phyloP scores from a whole-genome alignment of 179 eudicot genomes.

The Corrigiola litoralis region DNA sequence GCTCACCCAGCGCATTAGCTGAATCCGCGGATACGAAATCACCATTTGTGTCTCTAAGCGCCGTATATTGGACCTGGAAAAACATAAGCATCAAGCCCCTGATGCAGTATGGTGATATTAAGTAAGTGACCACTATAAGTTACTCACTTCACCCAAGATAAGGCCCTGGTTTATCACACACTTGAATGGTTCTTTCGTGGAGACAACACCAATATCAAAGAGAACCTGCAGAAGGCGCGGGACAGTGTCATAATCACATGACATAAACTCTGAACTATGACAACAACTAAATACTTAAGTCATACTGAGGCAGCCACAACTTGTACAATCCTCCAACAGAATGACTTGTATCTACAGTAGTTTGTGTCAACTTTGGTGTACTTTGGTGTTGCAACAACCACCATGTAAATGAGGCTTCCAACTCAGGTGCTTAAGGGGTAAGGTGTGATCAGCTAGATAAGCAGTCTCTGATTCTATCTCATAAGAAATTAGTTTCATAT shows the following conservation, averaged over 20 bases:
- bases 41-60: slow-evolving; percentile 62
- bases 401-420: background rate
- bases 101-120: slow-evolving; percentile 8
- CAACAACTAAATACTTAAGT: too few relatives aligned
- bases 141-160: slow-evolving; percentile 91
- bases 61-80: slow-evolving; percentile 84
- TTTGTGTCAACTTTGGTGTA: background rate
- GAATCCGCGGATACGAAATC: slow-evolving; percentile 74
- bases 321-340: background rate
- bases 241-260: background rate
- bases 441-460: too few relatives aligned
- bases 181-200: slow-evolving; percentile 94
- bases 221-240: slow-evolving; percentile 60
- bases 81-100: slow-evolving; percentile 11
- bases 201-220: slow-evolving; percentile 89
- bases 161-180: slow-evolving; percentile 99
- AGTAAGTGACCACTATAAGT: background rate
- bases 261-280: background rate
- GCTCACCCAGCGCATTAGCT: slow-evolving; percentile 32
- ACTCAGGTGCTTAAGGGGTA: background rate
- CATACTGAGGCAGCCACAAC: background rate
- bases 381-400: background rate
- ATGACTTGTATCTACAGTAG: background rate
- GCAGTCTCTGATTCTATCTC: background rate
- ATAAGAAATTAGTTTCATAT: background rate